Evolutionary conservation across 179 eudicot species (phyloP).

Genomic region (Corrigiola litoralis): DNA sequence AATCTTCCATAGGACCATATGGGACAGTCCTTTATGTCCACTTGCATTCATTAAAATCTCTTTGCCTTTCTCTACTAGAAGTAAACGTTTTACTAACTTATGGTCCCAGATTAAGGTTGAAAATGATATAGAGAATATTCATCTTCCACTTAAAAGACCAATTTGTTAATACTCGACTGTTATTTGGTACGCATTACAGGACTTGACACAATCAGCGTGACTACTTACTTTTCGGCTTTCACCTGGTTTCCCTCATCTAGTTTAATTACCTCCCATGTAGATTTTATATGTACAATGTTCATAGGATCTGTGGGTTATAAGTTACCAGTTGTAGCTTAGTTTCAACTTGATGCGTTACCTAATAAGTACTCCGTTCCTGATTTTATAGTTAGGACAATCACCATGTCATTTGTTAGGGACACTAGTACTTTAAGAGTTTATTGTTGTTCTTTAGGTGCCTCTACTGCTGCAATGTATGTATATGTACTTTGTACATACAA

Average conservation of each 20-base stretch:
- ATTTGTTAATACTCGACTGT: not conserved
- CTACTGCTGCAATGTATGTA: not conserved
- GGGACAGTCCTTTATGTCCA: slow-evolving; percentile 4
- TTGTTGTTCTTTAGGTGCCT: not conserved
- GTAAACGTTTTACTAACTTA: slow-evolving; percentile 19
- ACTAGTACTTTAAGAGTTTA: not conserved
- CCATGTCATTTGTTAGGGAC: not conserved
- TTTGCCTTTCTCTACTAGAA: slow-evolving; percentile 5
- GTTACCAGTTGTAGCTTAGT: not conserved
- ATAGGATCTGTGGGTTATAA: not conserved
- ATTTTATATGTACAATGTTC: not conserved
- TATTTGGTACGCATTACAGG: too few relatives aligned
- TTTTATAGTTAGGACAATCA: not conserved
- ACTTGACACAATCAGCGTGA: too few relatives aligned
- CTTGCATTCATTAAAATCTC: slow-evolving; percentile 11
- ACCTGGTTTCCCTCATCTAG: too few relatives aligned
- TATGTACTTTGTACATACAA: too few relatives aligned
- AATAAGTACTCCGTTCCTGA: too few relatives aligned
- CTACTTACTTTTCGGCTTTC: not conserved
- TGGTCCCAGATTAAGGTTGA: slow-evolving; percentile 17
- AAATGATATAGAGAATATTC: slow-evolving; percentile 13
- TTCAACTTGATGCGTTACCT: too few relatives aligned
- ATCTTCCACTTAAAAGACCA: not conserved
- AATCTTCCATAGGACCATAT: slow-evolving; percentile 20
- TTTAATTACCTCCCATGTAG: not conserved